Conservation (phyloP, 768 basidiomycete genomes). For the Collybia nuda region DNA sequence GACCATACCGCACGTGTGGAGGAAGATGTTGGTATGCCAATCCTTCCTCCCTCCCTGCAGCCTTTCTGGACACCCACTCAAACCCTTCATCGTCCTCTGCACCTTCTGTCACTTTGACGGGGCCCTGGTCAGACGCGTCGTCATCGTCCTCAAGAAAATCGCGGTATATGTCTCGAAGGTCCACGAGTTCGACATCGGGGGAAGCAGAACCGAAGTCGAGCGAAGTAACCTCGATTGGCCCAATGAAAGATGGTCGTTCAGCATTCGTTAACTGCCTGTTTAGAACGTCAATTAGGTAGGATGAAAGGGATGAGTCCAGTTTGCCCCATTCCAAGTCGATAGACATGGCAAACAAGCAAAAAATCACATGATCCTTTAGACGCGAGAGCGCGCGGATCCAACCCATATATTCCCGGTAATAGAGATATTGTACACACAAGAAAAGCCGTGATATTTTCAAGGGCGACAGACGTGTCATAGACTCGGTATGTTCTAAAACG, state of each 20-base stretch:
- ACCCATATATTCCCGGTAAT: background rate
- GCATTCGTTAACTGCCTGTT: conserved; percentile 75
- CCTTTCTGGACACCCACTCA: conserved; percentile 78
- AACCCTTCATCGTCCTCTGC: conserved; percentile 72
- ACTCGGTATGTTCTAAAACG: no score
- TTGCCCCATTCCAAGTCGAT: conserved; percentile 94
- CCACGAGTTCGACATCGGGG: conserved; percentile 89
- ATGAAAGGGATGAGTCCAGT: conserved; percentile 72
- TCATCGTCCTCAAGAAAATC: conserved; percentile 91
- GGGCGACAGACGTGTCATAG: no score
- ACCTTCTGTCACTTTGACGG: conserved; percentile 52
- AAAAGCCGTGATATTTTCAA: no score
- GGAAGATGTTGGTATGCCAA: conserved; percentile 71
- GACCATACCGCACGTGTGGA: conserved; percentile 69
- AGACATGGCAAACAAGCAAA: conserved; percentile 59
- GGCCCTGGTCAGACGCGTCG: conserved; percentile 48
- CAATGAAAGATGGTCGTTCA: conserved; percentile 89
- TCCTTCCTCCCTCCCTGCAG: conserved; percentile 52
- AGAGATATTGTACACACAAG: no score
- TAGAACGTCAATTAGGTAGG: conserved; percentile 68
- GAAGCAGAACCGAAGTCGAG: conserved; percentile 83
- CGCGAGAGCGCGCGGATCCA: background rate
- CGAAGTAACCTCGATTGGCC: conserved; percentile 82
- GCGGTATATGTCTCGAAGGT: conserved; percentile 89
- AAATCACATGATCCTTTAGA: conserved; percentile 3